phyloP scores from a whole-genome alignment of 352 stramenopile species.

The Globisporangium okanoganense region DNA sequence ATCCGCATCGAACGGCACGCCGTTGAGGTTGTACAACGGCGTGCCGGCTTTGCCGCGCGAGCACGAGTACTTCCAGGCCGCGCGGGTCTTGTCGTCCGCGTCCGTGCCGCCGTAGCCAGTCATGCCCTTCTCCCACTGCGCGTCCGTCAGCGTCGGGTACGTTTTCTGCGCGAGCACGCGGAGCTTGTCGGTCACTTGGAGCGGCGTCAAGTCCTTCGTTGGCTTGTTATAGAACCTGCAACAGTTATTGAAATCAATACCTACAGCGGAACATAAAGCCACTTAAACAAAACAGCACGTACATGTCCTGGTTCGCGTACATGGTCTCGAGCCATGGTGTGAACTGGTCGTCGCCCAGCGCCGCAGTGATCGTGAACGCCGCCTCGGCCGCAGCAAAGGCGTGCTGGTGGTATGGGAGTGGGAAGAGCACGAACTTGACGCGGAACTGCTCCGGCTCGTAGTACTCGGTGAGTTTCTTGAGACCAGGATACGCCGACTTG shows the following conservation, averaged over 20 bases:
- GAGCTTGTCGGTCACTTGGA: conserved; percentile 66
- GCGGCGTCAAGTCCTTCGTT: conserved; percentile 69
- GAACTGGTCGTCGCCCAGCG: conserved; percentile 54
- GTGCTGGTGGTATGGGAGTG: conserved; percentile 75
- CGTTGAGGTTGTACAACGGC: conserved; percentile 77
- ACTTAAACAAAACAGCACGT: conserved; percentile 12
- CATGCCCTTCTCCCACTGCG: conserved; percentile 70
- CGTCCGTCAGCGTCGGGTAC: conserved; percentile 54
- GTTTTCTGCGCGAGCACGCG: conserved; percentile 57
- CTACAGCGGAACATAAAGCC: not conserved
- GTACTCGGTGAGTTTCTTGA: conserved; percentile 54
- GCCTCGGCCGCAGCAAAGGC: conserved; percentile 62
- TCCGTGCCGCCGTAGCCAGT: conserved; percentile 71
- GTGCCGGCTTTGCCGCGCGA: conserved; percentile 68
- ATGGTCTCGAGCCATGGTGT: conserved; percentile 73
- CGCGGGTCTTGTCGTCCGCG: conserved; percentile 49
- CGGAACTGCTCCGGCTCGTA: conserved; percentile 60
- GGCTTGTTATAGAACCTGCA: conserved; percentile 73
- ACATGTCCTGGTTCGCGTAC: conserved; percentile 76
- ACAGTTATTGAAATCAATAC: not conserved
- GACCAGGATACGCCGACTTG: conserved; percentile 56
- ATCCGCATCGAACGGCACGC: conserved; percentile 54
- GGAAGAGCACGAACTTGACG: conserved; percentile 71
- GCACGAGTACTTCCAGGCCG: conserved; percentile 83
- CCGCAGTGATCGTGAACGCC: conserved; percentile 58